These are phyloP conservation scores for Truncatella angustata DNA, from an alignment of 2,329 filamentous ascomycete genomes.

Conservation along the genomic window DNA sequence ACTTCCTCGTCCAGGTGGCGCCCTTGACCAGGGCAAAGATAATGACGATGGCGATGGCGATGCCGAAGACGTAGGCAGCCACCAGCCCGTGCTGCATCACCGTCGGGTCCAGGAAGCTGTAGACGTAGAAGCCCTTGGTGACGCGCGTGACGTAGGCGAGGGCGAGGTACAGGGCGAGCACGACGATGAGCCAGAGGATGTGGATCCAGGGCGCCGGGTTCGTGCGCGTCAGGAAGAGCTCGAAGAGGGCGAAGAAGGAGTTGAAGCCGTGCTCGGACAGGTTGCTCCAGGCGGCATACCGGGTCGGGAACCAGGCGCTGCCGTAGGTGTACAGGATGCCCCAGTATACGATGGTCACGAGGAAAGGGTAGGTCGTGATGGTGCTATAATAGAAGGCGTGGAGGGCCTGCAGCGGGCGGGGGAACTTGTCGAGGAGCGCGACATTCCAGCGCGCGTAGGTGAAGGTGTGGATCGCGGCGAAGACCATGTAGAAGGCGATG, in stretches of 20 bases:
- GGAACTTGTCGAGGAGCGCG: slow-evolving; percentile 58
- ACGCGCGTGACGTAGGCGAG: slow-evolving; percentile 72
- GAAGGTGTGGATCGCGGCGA: slow-evolving; percentile 66
- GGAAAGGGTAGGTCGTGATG: slow-evolving; percentile 61
- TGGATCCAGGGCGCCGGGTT: slow-evolving; percentile 58
- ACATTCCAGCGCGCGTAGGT: slow-evolving; percentile 57
- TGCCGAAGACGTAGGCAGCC: slow-evolving; percentile 58
- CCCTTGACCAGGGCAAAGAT: slow-evolving; percentile 42
- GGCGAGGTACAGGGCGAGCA: slow-evolving; percentile 69
- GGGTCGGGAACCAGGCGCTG: slow-evolving; percentile 52
- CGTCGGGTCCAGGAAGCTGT: slow-evolving; percentile 69
- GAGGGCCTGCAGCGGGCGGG: slow-evolving; percentile 60
- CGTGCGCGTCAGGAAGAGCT: slow-evolving; percentile 68
- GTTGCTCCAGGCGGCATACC: slow-evolving; percentile 62
- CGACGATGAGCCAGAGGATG: slow-evolving; percentile 64
- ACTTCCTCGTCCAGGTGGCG: slow-evolving; percentile 38
- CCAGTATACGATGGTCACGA: slow-evolving; percentile 74
- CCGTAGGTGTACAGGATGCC: slow-evolving; percentile 64
- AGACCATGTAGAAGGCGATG: slow-evolving; percentile 73
- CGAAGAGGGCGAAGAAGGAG: slow-evolving; percentile 69
- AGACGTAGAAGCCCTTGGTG: slow-evolving; percentile 72
- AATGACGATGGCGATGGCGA: slow-evolving; percentile 39
- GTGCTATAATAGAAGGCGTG: slow-evolving; percentile 65
- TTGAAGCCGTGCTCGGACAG: slow-evolving; percentile 76
- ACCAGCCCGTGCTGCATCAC: slow-evolving; percentile 53